Conservation (phyloP, 306 rosid genomes). For the Neltuma alba region DNA sequence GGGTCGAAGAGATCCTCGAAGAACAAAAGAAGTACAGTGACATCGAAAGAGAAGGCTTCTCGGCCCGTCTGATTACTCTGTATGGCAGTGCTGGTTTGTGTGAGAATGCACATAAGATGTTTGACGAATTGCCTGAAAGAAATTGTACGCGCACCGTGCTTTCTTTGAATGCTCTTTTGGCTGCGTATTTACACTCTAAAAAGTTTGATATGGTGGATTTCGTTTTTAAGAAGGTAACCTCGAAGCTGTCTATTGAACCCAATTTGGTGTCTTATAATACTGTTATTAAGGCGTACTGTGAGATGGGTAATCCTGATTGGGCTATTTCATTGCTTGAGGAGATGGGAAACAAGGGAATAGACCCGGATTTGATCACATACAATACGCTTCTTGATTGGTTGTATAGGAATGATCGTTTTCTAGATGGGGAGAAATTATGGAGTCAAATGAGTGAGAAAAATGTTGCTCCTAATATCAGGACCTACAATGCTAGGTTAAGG, state of each 20-base stretch:
- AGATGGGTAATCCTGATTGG: conserved; percentile 55
- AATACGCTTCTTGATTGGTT: conserved; percentile 65
- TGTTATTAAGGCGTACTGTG: conserved; percentile 55
- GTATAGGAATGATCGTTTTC: conserved; percentile 47
- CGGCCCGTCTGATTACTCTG: conserved; percentile 48
- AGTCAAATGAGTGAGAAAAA: conserved; percentile 49
- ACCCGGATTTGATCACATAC: conserved; percentile 59
- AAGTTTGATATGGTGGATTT: conserved; percentile 46
- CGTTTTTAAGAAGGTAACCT: conserved; percentile 51
- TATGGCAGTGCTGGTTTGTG: conserved; percentile 64
- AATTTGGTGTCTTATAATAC: conserved; percentile 73
- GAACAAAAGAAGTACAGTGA: conserved; percentile 64
- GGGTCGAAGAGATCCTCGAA: conserved; percentile 67
- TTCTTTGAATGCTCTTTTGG: conserved; percentile 70
- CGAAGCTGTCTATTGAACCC: conserved; percentile 53
- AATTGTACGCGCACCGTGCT: conserved; percentile 55
- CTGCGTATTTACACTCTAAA: conserved; percentile 62
- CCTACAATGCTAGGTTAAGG: conserved; percentile 58
- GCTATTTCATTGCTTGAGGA: conserved; percentile 49
- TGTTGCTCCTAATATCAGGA: conserved; percentile 53
- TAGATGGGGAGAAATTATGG: conserved; percentile 72
- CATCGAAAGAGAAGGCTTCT: conserved; percentile 67
- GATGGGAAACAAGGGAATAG: conserved; percentile 58
- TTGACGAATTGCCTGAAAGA: conserved; percentile 72
- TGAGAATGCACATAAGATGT: conserved; percentile 59